Evolutionary conservation across 1,284 basidiomycete genomes (phyloP).

Genomic region (Baeospora myosura): DNA sequence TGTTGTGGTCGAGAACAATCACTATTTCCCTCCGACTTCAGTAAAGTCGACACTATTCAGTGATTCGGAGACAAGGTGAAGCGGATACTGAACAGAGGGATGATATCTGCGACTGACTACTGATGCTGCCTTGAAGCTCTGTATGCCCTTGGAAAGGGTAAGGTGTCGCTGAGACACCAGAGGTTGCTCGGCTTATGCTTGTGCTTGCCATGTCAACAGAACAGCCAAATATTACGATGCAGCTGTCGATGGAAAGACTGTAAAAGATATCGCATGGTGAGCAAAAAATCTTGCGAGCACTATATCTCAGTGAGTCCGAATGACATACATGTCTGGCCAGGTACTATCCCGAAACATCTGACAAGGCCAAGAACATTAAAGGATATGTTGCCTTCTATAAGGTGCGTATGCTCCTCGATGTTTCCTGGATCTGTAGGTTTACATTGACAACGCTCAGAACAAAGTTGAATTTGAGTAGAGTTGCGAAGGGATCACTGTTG

Average conservation of each 20-base stretch:
- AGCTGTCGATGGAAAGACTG: slow-evolving; percentile 35
- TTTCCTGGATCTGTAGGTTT: not conserved
- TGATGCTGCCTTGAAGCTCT: slow-evolving; percentile 28
- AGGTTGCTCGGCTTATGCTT: slow-evolving; percentile 5
- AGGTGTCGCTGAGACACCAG: slow-evolving; percentile 12
- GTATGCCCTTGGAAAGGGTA: slow-evolving; percentile 65
- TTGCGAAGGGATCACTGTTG: no score
- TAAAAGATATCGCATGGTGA: slow-evolving; percentile 59
- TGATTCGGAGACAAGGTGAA: slow-evolving; percentile 45
- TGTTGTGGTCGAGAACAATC: slow-evolving; percentile 52
- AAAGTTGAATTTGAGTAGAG: slow-evolving; percentile 13
- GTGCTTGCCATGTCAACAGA: slow-evolving; percentile 24
- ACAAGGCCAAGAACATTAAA: slow-evolving; percentile 48
- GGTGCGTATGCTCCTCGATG: slow-evolving; percentile 27
- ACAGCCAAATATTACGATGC: slow-evolving; percentile 57
- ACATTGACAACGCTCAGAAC: slow-evolving; percentile 10
- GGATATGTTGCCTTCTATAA: slow-evolving; percentile 63
- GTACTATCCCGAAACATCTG: slow-evolving; percentile 52
- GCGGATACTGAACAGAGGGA: not conserved
- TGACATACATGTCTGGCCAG: slow-evolving; percentile 31
- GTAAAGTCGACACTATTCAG: slow-evolving; percentile 37
- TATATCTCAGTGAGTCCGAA: no score
- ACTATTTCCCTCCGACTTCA: slow-evolving; percentile 57
- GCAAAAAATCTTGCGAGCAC: slow-evolving; percentile 14
- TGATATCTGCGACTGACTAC: slow-evolving; percentile 1